Evolutionary conservation across 2,329 filamentous ascomycete genomes (phyloP).

Genomic region (Aspergillus jensenii): DNA sequence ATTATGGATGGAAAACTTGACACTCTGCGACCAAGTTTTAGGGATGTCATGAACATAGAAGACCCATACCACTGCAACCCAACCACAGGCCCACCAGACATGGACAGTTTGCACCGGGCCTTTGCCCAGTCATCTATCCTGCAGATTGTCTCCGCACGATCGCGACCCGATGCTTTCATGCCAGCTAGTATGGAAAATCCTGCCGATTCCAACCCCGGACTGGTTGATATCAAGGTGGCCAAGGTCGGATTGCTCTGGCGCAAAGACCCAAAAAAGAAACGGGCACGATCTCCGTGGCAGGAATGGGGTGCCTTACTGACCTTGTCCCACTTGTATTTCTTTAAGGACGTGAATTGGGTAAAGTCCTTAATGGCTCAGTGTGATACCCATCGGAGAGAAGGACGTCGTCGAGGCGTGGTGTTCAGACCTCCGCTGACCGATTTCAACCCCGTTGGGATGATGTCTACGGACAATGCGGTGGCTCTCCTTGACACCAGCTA

Average conservation of each 20-base stretch:
- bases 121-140: constrained; percentile 90
- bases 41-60: constrained; percentile 88
- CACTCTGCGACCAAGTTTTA: constrained; percentile 76
- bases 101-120: constrained; percentile 78
- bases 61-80: constrained; percentile 89
- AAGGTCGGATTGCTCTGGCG: constrained; percentile 95
- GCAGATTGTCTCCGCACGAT: constrained; percentile 92
- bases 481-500: constrained; percentile 83
- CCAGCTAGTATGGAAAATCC: constrained; percentile 83
- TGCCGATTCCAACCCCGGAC: constrained; percentile 80
- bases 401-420: constrained; percentile 73
- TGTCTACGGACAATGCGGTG: constrained; percentile 91
- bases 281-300: constrained; percentile 93
- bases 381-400: constrained; percentile 76
- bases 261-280: constrained; percentile 91
- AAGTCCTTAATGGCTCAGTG: constrained; percentile 88
- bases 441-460: constrained; percentile 90
- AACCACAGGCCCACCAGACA: constrained; percentile 71
- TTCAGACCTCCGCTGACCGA: constrained; percentile 88
- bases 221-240: constrained; percentile 96
- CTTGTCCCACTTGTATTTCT: constrained; percentile 95
- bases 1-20: constrained; percentile 90
- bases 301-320: constrained; percentile 98
- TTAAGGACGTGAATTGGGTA: constrained; percentile 88
- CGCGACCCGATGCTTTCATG: constrained; percentile 93